Percentiles rank a stretch among this genome's conserved stretches.
phyloP scores from a whole-genome alignment of 345 rosid species.

The Heritiera fomes region DNA sequence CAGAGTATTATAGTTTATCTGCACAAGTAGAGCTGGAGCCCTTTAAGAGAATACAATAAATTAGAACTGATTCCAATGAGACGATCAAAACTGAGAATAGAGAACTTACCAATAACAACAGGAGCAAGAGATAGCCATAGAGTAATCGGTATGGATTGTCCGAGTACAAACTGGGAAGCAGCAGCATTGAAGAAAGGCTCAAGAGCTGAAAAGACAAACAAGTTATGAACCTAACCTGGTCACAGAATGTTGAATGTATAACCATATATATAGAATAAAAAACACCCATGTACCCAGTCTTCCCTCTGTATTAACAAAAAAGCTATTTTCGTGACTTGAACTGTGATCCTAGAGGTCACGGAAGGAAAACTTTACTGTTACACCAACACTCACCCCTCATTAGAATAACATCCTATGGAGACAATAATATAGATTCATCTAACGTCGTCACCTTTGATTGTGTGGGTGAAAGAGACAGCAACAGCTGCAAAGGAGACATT shows the following conservation, averaged over 20 bases:
- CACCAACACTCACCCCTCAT: no score
- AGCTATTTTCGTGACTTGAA: no score
- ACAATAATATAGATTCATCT: not conserved
- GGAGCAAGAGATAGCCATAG: conserved; percentile 91
- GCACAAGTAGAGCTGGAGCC: not conserved
- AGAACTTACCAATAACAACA: conserved; percentile 68
- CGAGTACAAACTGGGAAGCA: conserved; percentile 85
- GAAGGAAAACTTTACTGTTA: no score
- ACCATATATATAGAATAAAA: not conserved
- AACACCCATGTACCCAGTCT: no score
- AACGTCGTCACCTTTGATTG: conserved; percentile 66
- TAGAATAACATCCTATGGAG: not conserved
- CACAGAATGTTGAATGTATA: not conserved
- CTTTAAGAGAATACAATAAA: not conserved
- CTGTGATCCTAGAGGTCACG: no score
- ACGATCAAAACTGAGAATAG: not conserved
- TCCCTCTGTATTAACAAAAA: no score
- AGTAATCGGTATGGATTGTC: conserved; percentile 73
- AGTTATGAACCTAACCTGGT: not conserved
- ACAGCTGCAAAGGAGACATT: conserved; percentile 97
- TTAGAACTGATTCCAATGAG: not conserved
- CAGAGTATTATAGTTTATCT: not conserved
- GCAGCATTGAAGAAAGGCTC: conserved; percentile 98
- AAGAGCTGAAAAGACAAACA: conserved; percentile 58
- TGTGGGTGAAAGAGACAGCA: conserved; percentile 97